These are phyloP conservation scores for Didymella keratinophila DNA, from an alignment of 2,329 filamentous ascomycete genomes.

Conservation along the genomic window DNA sequence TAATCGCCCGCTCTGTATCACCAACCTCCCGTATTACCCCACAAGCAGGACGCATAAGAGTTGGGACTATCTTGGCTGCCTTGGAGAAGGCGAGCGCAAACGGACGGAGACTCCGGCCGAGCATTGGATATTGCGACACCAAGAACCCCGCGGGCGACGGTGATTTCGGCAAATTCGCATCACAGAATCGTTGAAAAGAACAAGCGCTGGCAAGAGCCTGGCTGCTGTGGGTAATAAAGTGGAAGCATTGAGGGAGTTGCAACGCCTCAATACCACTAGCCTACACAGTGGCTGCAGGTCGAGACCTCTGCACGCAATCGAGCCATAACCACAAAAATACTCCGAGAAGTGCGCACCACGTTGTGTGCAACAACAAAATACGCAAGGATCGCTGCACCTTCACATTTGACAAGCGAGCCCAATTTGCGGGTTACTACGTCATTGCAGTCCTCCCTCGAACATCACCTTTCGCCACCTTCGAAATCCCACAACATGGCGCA, in stretches of 20 bases:
- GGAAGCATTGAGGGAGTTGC: not conserved
- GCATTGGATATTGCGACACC: not conserved
- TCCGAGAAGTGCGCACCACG: not conserved
- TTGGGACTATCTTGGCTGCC: conserved; percentile 2
- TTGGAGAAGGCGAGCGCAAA: not conserved
- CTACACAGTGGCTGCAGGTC: not conserved
- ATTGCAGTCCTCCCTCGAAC: not conserved
- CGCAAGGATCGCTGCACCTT: not conserved
- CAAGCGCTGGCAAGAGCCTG: not conserved
- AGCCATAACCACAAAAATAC: not conserved
- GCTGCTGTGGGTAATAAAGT: not conserved
- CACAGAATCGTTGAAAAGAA: not conserved
- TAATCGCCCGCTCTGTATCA: not conserved
- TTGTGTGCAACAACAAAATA: not conserved
- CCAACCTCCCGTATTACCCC: conserved; percentile 7
- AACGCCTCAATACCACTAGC: not conserved
- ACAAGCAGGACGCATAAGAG: conserved; percentile 8
- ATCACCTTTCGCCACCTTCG: not conserved
- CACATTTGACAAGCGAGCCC: conserved; percentile 1
- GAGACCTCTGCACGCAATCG: not conserved
- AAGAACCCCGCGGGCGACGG: not conserved
- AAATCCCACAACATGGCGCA: conserved; percentile 28
- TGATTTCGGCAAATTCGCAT: not conserved
- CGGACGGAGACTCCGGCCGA: conserved; percentile 6
- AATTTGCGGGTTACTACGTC: not conserved